Evolutionary conservation across 2,329 filamentous ascomycete species (phyloP).

Genomic region (Pseudocercospora musae): DNA sequence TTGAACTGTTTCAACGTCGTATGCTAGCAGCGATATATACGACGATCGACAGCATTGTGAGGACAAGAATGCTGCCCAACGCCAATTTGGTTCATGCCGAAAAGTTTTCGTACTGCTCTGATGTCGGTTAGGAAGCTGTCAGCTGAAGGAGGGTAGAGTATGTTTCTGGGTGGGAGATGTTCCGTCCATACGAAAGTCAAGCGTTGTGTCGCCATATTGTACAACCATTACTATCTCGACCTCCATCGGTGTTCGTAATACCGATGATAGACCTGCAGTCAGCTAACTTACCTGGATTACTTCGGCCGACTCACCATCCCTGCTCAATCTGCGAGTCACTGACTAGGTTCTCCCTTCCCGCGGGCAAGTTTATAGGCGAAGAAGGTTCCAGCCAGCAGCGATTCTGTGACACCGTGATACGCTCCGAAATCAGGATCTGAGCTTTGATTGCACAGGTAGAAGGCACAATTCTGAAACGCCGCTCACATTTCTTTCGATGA

Average conservation of each 20-base stretch:
- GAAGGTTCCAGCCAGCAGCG: not conserved
- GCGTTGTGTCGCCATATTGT: not conserved
- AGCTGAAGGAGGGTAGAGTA: not conserved
- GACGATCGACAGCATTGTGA: not conserved
- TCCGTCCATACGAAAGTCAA: not conserved
- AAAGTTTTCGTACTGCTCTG: not conserved
- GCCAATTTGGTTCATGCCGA: not conserved
- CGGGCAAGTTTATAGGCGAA: constrained; percentile 5
- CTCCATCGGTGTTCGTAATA: not conserved
- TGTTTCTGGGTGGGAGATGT: not conserved
- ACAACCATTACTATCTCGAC: not conserved
- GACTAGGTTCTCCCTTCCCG: not conserved
- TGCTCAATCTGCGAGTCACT: not conserved
- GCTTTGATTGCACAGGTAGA: not conserved
- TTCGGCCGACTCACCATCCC: not conserved
- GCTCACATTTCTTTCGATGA: not conserved
- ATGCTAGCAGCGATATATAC: not conserved
- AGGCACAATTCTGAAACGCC: not conserved
- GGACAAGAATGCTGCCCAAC: constrained; percentile 1
- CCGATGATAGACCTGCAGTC: not conserved
- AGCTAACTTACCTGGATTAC: not conserved
- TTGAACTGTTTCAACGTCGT: not conserved
- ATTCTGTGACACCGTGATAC: not conserved
- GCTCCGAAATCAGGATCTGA: not conserved
- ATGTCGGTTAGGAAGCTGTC: not conserved